phyloP scores from a whole-genome alignment of 2,329 filamentous ascomycete genomes.

The Orbilia quercus region DNA sequence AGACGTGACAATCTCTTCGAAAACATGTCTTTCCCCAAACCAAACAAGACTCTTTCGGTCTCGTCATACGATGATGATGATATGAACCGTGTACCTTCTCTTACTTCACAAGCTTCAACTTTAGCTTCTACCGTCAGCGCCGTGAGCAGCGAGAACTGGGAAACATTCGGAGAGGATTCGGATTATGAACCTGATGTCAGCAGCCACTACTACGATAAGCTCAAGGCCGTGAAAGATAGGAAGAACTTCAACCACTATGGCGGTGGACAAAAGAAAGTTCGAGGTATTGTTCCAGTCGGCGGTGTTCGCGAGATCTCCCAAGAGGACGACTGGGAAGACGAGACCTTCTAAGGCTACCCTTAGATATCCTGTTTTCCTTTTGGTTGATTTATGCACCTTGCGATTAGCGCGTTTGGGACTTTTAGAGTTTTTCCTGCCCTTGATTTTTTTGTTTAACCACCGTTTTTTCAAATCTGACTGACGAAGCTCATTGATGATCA shows the following conservation, averaged over 20 bases:
- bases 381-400: conserved; percentile 1
- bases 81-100: conserved; percentile 46
- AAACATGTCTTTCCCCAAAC: conserved; percentile 20
- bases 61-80: conserved; percentile 52
- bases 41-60: conserved; percentile 9
- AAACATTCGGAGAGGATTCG: conserved; percentile 59
- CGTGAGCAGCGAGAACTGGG: conserved; percentile 60
- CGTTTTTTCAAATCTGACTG: conserved; percentile 21
- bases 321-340: conserved; percentile 53
- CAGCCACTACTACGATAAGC: conserved; percentile 50
- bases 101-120: conserved; percentile 53
- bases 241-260: conserved; percentile 46
- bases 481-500: conserved; percentile 56
- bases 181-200: conserved; percentile 56
- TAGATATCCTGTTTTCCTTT: conserved; percentile 14
- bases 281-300: conserved; percentile 20
- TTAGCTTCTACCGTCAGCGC: conserved; percentile 52
- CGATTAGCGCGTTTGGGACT: conserved; percentile 13
- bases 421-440: conserved; percentile 3
- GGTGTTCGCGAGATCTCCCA: conserved; percentile 26
- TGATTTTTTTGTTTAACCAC: conserved; percentile 14
- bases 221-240: conserved; percentile 46
- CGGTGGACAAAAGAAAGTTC: conserved; percentile 40
- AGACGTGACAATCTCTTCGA: conserved; percentile 24
- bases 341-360: conserved; percentile 19